Percentiles rank a stretch among this genome's conserved stretches.
Conservation (phyloP, 169 alveolate species). For the Hammondia hammondi region DNA sequence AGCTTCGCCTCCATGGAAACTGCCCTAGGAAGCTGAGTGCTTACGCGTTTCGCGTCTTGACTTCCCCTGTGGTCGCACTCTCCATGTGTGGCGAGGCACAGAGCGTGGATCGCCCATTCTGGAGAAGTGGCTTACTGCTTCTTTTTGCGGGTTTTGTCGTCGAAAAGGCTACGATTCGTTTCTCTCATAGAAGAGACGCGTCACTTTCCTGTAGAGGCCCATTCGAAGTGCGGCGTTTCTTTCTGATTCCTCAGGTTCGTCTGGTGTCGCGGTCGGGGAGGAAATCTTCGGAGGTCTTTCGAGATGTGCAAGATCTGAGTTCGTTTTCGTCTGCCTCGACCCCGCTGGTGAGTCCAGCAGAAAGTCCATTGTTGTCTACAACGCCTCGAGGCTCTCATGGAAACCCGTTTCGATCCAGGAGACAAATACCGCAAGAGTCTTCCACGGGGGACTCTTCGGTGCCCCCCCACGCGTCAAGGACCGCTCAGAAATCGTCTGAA, state of each 20-base stretch:
- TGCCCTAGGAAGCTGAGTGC: no score
- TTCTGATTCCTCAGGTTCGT: not conserved
- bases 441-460: not conserved
- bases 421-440: not conserved
- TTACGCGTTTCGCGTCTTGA: no score
- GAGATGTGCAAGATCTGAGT: conserved; percentile 3
- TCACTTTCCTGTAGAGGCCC: no score
- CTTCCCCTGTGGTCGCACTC: no score
- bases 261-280: conserved; percentile 30
- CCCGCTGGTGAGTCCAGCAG: not conserved
- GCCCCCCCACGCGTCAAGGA: not conserved
- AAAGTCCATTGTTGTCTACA: not conserved
- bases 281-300: conserved; percentile 1
- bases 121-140: no score
- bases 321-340: not conserved
- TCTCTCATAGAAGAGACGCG: no score
- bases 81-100: no score
- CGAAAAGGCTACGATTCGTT: no score
- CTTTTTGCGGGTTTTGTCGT: no score
- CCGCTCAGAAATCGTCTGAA: not conserved
- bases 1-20: no score
- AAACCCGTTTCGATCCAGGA: not conserved
- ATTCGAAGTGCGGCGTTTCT: no score
- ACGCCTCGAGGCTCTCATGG: not conserved
- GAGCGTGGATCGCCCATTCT: no score